Percentiles rank a stretch among this genome's conserved stretches.
Evolutionary conservation across 176 grass and related monocot genomes (phyloP).

Genomic region (Oryza punctata): DNA sequence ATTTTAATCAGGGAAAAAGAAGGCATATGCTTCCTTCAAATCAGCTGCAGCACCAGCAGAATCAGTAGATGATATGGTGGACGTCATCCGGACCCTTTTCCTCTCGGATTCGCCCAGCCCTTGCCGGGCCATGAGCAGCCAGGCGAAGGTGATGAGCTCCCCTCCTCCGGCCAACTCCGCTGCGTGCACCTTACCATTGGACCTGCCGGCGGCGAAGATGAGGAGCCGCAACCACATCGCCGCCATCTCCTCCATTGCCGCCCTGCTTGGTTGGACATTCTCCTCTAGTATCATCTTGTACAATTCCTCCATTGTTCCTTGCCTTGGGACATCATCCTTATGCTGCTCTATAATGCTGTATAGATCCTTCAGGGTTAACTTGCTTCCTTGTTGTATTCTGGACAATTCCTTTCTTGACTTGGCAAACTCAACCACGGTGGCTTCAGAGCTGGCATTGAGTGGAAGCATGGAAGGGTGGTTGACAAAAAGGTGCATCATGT

Average conservation of each 20-base stretch:
- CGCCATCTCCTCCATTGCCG: background rate
- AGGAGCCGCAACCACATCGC: too few species aligned
- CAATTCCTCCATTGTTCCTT: background rate
- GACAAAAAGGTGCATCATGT: constrained; percentile 21
- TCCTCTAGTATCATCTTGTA: background rate
- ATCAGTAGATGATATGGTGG: background rate
- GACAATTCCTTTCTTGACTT: too few species aligned
- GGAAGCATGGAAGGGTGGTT: background rate
- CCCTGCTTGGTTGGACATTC: background rate
- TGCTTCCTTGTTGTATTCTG: too few species aligned
- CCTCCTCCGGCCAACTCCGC: too few species aligned
- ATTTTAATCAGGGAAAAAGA: too few species aligned
- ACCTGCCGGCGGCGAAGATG: too few species aligned
- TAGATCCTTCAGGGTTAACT: too few species aligned
- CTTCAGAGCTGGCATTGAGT: background rate
- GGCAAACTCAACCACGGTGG: background rate
- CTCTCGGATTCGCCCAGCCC: background rate
- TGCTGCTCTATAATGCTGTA: too few species aligned
- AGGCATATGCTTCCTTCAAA: too few species aligned
- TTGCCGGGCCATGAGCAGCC: background rate
- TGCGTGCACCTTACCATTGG: too few species aligned
- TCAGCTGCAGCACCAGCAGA: too few species aligned
- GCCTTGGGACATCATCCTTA: too few species aligned
- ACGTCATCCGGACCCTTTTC: background rate
- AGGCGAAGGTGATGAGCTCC: background rate